Base-by-base conservation (phyloP, 257 asterid genomes). In the Jasminum sambac region DNA sequence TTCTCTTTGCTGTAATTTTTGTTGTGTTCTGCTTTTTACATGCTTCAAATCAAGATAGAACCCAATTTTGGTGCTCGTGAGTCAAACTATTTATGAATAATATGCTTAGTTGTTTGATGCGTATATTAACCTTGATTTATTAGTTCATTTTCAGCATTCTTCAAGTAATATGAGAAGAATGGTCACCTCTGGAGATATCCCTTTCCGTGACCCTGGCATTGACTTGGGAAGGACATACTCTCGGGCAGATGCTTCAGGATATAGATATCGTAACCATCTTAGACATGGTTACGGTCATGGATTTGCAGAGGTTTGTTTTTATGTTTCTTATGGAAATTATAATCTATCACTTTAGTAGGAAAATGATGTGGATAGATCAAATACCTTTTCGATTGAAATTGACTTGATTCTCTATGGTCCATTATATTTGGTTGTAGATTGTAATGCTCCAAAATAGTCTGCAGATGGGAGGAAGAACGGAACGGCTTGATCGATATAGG, bases 381-480 rank as follows among this genome's bases (percentile, higher is more conserved):
- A 48, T 17, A 48, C 25, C 62, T 43, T 37, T 43, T 70, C 52
- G 63, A 50, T 50, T 50, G 59, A 11, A 50, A 7, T 50, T 50
- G 25, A 17, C 25, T 50, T 50, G 59, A 50, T 23, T 50, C 59
- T 50, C 11, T 17, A 48, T 11, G 0, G 71, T 70, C 64, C 58
- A 26, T 48, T 50, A 11, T 36, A 57, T 40, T 5, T 55, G 41
- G 36, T 78, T 69, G 77, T 87, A 91, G 97, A 87, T 87, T 74
- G 87, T 87, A 44, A 87, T 86, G 91, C 84, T 87, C 68, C 95
- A 87, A 77, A 86, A 77, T 70, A 84, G 81, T 74, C 72, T 85
- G 68, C 59, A 85, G 74, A 90, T 76, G 90, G 91, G 91, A 48
- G 91, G 85, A 76, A 84, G 92, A 81, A 68, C 74, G 0, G 80